phyloP scores from a whole-genome alignment of 2,329 filamentous ascomycete genomes.

The Ophiocordyceps camponoti-leonardi region DNA sequence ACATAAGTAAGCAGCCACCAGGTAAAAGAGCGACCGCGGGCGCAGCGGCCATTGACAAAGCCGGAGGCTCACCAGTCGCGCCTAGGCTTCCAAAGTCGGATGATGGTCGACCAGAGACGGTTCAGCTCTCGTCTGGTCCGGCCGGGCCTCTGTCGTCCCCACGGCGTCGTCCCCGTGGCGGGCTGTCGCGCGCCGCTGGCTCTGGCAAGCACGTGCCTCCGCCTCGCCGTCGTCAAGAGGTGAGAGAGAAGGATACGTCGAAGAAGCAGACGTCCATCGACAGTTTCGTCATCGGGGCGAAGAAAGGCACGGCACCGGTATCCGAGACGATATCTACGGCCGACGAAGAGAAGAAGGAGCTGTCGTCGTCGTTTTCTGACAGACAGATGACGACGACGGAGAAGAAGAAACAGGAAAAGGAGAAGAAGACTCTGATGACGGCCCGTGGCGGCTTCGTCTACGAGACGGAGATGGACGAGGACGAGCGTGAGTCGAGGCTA shows the following conservation, averaged over 20 bases:
- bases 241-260: conserved; percentile 4
- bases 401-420: not conserved
- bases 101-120: conserved; percentile 15
- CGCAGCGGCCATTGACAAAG: conserved; percentile 17
- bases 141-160: conserved; percentile 4
- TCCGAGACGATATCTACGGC: not conserved
- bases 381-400: not conserved
- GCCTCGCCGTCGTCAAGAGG: conserved; percentile 6
- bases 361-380: too few species aligned
- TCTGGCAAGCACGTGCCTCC: conserved; percentile 7
- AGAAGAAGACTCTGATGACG: conserved; percentile 21
- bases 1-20: conserved; percentile 21
- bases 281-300: conserved; percentile 6
- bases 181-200: conserved; percentile 5
- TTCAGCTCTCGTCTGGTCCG: conserved; percentile 28
- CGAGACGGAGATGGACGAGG: conserved; percentile 11
- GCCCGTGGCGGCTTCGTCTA: conserved; percentile 22
- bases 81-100: conserved; percentile 17
- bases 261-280: conserved; percentile 18
- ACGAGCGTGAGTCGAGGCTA: conserved; percentile 10
- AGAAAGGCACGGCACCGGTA: not conserved
- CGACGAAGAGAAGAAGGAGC: too few species aligned
- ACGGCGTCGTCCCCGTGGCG: conserved; percentile 12
- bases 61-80: conserved; percentile 23
- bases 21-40: conserved; percentile 8